These are phyloP conservation scores for Capsella rubella DNA, from an alignment of 441 rosid species.

Conservation along the genomic window DNA sequence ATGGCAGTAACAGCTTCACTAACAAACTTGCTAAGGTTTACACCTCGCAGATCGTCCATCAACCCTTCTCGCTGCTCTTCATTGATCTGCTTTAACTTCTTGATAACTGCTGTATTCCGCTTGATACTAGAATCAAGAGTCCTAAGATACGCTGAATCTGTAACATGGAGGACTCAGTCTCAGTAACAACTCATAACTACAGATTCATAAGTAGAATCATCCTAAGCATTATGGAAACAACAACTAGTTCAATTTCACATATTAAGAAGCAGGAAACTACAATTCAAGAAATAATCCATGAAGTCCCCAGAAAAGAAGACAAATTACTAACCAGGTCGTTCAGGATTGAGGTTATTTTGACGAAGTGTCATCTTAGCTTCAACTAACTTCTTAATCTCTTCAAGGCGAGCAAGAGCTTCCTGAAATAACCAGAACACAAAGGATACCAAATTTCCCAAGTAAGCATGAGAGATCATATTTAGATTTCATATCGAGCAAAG, in stretches of 20 bases:
- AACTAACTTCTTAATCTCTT: slow-evolving; percentile 69
- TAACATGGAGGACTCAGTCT: slow-evolving; percentile 43
- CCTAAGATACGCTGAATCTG: slow-evolving; percentile 91
- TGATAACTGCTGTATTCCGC: slow-evolving; percentile 91
- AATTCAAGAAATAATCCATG: background rate
- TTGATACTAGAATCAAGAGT: slow-evolving; percentile 96
- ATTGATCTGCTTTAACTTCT: slow-evolving; percentile 92
- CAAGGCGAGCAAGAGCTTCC: slow-evolving; percentile 90
- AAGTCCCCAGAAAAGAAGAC: too few species aligned
- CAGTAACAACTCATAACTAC: slow-evolving; percentile 36
- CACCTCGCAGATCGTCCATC: slow-evolving; percentile 88
- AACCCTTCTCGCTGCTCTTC: slow-evolving; percentile 96
- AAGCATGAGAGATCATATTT: background rate
- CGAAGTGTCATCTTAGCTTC: slow-evolving; percentile 95
- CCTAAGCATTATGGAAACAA: background rate
- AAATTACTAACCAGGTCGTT: slow-evolving; percentile 72
- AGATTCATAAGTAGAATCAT: slow-evolving; percentile 11
- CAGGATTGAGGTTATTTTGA: slow-evolving; percentile 89
- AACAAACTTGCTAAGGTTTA: slow-evolving; percentile 94
- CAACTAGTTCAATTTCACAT: slow-evolving; percentile 4
- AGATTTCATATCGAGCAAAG: background rate
- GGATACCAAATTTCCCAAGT: background rate
- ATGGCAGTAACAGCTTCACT: slow-evolving; percentile 97
- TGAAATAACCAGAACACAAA: slow-evolving; percentile 40
- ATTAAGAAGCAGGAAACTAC: slow-evolving; percentile 1